phyloP scores from a whole-genome alignment of 768 basidiomycete genomes.

The Asterophora lycoperdoides region DNA sequence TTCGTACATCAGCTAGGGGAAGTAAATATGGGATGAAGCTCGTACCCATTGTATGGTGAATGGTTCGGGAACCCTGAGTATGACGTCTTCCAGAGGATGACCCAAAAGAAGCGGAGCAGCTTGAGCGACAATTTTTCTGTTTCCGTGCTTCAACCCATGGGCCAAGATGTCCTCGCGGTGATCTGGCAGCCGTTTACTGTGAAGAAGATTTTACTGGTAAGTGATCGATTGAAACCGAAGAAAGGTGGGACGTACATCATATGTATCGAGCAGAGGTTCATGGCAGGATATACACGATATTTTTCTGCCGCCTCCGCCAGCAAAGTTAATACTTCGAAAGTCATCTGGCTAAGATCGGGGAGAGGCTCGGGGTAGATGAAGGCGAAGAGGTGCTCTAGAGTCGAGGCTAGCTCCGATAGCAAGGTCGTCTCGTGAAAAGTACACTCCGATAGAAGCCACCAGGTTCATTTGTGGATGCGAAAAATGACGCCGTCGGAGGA shows the following conservation, averaged over 20 bases:
- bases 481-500: conserved; percentile 8
- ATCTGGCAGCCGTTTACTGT: conserved; percentile 1
- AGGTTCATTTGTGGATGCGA: conserved; percentile 8
- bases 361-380: conserved; percentile 6
- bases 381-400: background rate
- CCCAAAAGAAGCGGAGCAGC: conserved; percentile 5
- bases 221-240: background rate
- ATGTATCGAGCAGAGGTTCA: conserved; percentile 16
- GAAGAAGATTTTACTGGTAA: background rate
- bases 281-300: conserved; percentile 21
- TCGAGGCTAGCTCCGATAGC: background rate
- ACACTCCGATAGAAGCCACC: background rate
- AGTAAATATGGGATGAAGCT: background rate
- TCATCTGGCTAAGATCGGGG: conserved; percentile 7
- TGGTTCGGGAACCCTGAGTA: background rate
- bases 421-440: background rate
- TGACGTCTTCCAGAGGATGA: conserved; percentile 1
- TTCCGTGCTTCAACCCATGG: conserved; percentile 6
- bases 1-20: background rate
- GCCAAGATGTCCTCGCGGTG: conserved; percentile 4
- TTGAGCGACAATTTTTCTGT: background rate
- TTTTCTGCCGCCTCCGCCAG: conserved; percentile 24
- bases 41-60: conserved; percentile 3
- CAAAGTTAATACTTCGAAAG: conserved; percentile 3
- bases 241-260: conserved; percentile 11